Conservation (phyloP, 2,329 filamentous ascomycete species). For the Phialocephala sp. region DNA sequence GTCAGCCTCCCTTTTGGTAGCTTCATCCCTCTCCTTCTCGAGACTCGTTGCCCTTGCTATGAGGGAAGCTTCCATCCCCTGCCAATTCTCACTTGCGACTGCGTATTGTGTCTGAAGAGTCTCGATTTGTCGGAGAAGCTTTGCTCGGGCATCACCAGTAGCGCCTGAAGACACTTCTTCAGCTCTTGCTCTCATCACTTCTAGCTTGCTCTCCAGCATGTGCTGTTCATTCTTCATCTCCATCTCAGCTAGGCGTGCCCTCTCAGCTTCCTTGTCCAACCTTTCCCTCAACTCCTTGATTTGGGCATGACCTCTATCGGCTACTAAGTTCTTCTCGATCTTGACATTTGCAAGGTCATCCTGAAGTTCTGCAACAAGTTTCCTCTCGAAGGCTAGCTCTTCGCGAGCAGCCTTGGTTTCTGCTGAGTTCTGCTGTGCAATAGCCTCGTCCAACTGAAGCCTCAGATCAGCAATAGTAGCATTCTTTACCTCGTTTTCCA, state of each 20-base stretch:
- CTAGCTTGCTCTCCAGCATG: conserved; percentile 85
- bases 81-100: conserved; percentile 95
- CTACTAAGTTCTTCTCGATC: conserved; percentile 77
- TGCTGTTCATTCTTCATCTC: conserved; percentile 81
- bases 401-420: conserved; percentile 71
- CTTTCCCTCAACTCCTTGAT: conserved; percentile 76
- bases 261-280: conserved; percentile 74
- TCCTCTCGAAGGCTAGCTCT: conserved; percentile 69
- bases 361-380: conserved; percentile 59
- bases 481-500: conserved; percentile 68
- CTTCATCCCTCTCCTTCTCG: conserved; percentile 91
- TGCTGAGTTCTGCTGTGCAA: conserved; percentile 68
- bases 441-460: conserved; percentile 70
- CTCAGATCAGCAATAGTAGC: conserved; percentile 71
- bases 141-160: conserved; percentile 83
- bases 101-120: conserved; percentile 95
- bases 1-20: conserved; percentile 81
- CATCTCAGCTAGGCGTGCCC: conserved; percentile 68
- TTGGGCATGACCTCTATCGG: conserved; percentile 73
- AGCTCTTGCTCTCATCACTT: conserved; percentile 81
- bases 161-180: conserved; percentile 89
- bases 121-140: conserved; percentile 91
- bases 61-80: conserved; percentile 88
- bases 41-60: conserved; percentile 76
- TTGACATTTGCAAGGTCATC: conserved; percentile 67